phyloP scores from a whole-genome alignment of 202 grass and related monocot species.

The Carex arenaria region DNA sequence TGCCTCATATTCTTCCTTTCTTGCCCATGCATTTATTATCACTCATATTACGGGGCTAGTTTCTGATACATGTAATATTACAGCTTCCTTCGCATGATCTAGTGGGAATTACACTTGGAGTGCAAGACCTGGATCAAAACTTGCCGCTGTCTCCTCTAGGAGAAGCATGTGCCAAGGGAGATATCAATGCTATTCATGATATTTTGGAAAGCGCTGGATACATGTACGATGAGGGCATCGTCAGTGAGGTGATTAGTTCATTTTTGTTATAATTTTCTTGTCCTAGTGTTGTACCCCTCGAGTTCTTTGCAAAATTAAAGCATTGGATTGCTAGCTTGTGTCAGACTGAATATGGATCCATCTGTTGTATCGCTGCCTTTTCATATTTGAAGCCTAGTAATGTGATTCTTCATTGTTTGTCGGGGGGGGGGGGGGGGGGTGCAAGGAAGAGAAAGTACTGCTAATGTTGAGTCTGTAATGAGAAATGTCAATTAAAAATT shows the following conservation, averaged over 20 bases:
- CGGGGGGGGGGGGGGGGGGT: no score
- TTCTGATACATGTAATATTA: background rate
- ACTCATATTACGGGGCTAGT: slow-evolving; percentile 7
- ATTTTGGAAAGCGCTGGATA: slow-evolving; percentile 57
- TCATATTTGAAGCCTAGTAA: no score
- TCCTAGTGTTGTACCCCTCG: background rate
- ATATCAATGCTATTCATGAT: slow-evolving; percentile 46
- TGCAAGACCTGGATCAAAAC: slow-evolving; percentile 29
- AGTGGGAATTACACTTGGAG: slow-evolving; percentile 39
- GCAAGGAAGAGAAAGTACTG: no score
- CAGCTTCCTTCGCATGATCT: slow-evolving; percentile 59
- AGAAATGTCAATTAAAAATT: background rate
- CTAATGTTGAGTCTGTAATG: no score
- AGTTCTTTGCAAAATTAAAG: background rate
- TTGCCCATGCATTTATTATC: slow-evolving; percentile 3
- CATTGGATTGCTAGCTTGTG: background rate
- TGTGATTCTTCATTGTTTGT: no score
- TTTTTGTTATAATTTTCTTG: background rate
- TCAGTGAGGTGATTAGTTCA: slow-evolving; percentile 38
- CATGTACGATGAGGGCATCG: slow-evolving; percentile 44
- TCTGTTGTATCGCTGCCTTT: no score
- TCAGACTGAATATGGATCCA: background rate
- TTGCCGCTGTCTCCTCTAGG: slow-evolving; percentile 39
- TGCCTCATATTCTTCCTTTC: background rate
- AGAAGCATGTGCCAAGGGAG: slow-evolving; percentile 56